phyloP scores from a whole-genome alignment of 2,329 filamentous ascomycete genomes.

The Clonostachys solani region DNA sequence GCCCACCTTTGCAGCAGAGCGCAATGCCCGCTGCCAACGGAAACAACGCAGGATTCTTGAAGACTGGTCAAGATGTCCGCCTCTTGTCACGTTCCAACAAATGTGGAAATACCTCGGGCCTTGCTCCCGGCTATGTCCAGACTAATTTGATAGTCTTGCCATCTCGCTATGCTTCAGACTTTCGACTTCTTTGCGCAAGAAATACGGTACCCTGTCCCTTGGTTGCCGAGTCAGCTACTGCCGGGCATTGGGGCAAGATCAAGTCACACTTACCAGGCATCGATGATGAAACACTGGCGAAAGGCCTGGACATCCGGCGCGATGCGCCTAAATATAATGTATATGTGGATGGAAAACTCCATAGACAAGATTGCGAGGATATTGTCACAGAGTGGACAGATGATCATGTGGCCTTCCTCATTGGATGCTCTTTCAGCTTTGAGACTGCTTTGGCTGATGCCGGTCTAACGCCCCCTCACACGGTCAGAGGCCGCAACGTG shows the following conservation, averaged over 20 bases:
- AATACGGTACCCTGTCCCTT: conserved; percentile 62
- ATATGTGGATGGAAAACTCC: conserved; percentile 42
- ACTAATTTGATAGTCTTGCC: conserved; percentile 60
- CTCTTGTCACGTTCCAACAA: no score
- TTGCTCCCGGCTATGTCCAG: conserved; percentile 52
- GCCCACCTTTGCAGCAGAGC: no score
- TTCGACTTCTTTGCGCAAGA: conserved; percentile 51
- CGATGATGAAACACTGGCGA: conserved; percentile 18
- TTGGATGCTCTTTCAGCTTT: conserved; percentile 63
- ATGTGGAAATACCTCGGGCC: conserved; percentile 37
- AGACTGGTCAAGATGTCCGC: no score
- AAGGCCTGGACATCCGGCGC: conserved; percentile 48
- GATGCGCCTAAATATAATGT: conserved; percentile 57
- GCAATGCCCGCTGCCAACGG: no score
- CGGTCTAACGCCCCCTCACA: conserved; percentile 47
- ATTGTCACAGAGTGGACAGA: conserved; percentile 47
- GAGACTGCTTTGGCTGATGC: conserved; percentile 48
- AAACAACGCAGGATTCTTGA: no score
- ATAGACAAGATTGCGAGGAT: conserved; percentile 29
- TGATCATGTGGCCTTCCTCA: conserved; percentile 57
- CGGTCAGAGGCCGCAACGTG: conserved; percentile 41
- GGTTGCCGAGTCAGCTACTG: conserved; percentile 42
- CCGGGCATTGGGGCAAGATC: conserved; percentile 35
- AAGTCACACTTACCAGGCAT: conserved; percentile 19
- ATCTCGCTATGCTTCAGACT: conserved; percentile 50